Percentiles rank a stretch among this genome's conserved stretches.
Conservation (phyloP, 768 basidiomycete genomes). For the Mycena olivaceomarginata region DNA sequence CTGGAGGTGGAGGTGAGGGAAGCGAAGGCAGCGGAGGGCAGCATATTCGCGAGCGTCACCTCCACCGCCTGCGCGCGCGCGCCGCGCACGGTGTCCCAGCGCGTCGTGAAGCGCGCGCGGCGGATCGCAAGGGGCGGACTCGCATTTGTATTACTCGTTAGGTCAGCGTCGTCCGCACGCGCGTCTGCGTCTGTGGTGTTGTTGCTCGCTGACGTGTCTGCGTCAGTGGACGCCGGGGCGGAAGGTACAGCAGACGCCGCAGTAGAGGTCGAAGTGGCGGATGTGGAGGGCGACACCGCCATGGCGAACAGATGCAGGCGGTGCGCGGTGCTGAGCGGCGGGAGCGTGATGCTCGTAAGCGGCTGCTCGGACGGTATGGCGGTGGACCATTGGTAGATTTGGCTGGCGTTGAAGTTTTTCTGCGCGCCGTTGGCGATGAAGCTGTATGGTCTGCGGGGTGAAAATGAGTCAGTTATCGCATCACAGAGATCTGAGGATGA, state of each 20-base stretch:
- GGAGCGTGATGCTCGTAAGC: constrained; percentile 31
- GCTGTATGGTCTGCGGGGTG: constrained; percentile 17
- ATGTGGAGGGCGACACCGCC: constrained; percentile 57
- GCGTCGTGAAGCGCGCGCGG: constrained; percentile 64
- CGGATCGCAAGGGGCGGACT: constrained; percentile 61
- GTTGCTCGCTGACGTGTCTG: too few species aligned
- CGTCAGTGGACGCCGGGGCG: too few species aligned
- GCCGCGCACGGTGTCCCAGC: constrained; percentile 64
- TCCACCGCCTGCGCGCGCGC: constrained; percentile 68
- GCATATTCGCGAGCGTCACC: constrained; percentile 70
- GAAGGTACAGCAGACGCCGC: too few species aligned
- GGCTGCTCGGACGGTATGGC: constrained; percentile 30
- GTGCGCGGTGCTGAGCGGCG: constrained; percentile 52
- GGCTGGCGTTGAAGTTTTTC: constrained; percentile 22
- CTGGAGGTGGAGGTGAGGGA: constrained; percentile 47
- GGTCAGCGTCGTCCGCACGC: too few species aligned
- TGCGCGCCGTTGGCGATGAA: constrained; percentile 9
- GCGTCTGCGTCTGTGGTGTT: too few species aligned
- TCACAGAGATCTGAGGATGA: too few species aligned
- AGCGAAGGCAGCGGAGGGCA: constrained; percentile 56
- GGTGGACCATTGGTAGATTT: constrained; percentile 38
- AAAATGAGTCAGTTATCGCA: not conserved
- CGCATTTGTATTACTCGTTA: not conserved
- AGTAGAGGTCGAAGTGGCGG: constrained; percentile 1
- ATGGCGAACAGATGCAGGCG: constrained; percentile 69